Conservation (phyloP, 306 rosid species). For the Pueraria montana region DNA sequence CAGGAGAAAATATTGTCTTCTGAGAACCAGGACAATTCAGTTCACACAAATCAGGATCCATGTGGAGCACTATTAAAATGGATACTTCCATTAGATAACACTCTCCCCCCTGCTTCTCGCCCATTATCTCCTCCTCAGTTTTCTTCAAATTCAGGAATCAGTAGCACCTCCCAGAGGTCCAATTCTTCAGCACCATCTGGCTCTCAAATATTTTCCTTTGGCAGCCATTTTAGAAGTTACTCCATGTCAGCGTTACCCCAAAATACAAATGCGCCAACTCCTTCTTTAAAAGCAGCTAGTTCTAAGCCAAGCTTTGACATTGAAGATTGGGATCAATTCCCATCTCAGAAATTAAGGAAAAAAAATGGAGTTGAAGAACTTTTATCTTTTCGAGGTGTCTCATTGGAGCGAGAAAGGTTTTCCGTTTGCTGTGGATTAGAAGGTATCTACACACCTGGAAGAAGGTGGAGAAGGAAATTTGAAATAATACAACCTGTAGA, state of each 20-base stretch:
- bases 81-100: constrained; percentile 94
- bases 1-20: constrained; percentile 64
- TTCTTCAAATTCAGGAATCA: constrained; percentile 64
- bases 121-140: constrained; percentile 68
- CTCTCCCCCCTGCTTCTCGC: constrained; percentile 64
- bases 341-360: constrained; percentile 73
- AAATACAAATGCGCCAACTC: constrained; percentile 63
- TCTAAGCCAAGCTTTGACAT: constrained; percentile 85
- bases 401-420: constrained; percentile 94
- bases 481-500: constrained; percentile 95
- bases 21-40: constrained; percentile 59
- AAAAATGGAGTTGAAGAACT: constrained; percentile 72
- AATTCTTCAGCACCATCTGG: constrained; percentile 65
- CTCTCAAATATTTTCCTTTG: constrained; percentile 84
- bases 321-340: constrained; percentile 89
- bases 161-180: constrained; percentile 68
- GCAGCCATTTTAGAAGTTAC: constrained; percentile 89
- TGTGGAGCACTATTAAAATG: constrained; percentile 88
- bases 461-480: constrained; percentile 95
- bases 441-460: constrained; percentile 95
- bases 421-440: constrained; percentile 97
- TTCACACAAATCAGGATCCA: constrained; percentile 68
- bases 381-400: constrained; percentile 93
- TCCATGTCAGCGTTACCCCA: constrained; percentile 95
- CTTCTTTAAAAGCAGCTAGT: constrained; percentile 72